phyloP scores from a whole-genome alignment of 2,329 filamentous ascomycete genomes.

The Colletotrichum australisinense region DNA sequence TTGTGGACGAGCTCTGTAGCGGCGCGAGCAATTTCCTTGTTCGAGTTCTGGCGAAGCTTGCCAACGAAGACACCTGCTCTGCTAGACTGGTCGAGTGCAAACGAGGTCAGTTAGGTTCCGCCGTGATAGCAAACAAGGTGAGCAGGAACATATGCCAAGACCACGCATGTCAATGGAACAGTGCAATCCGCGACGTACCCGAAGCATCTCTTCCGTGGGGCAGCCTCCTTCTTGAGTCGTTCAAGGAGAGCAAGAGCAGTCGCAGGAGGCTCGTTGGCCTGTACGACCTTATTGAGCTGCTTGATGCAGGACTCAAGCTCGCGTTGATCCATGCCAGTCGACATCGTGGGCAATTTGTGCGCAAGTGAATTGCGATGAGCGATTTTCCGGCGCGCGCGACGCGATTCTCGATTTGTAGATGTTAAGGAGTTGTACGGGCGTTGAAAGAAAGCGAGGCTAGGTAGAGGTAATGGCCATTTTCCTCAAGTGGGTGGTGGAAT shows the following conservation, averaged over 20 bases:
- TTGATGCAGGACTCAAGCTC: constrained; percentile 83
- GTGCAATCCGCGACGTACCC: constrained; percentile 62
- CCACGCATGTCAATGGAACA: neutral
- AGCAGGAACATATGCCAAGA: constrained; percentile 6
- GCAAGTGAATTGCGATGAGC: neutral
- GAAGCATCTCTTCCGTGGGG: constrained; percentile 88
- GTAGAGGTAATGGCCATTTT: constrained; percentile 5
- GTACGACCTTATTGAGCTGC: constrained; percentile 82
- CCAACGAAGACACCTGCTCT: constrained; percentile 91
- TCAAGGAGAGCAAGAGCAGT: constrained; percentile 81
- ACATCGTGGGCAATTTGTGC: constrained; percentile 14
- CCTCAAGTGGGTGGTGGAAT: constrained; percentile 24
- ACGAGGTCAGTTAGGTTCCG: constrained; percentile 23
- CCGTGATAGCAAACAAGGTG: neutral
- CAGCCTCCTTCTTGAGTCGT: constrained; percentile 82
- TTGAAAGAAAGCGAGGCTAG: constrained; percentile 15
- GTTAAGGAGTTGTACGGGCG: neutral
- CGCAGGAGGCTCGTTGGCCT: constrained; percentile 78
- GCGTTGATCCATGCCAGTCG: constrained; percentile 76
- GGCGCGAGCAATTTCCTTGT: constrained; percentile 83
- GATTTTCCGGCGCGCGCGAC: constrained; percentile 4
- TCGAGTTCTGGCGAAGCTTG: constrained; percentile 79
- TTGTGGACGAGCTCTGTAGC: constrained; percentile 87
- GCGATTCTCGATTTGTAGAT: neutral
- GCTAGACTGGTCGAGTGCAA: constrained; percentile 68